Evolutionary conservation across 2,329 filamentous ascomycete species (phyloP).

Genomic region (Stagonosporopsis tanaceti): DNA sequence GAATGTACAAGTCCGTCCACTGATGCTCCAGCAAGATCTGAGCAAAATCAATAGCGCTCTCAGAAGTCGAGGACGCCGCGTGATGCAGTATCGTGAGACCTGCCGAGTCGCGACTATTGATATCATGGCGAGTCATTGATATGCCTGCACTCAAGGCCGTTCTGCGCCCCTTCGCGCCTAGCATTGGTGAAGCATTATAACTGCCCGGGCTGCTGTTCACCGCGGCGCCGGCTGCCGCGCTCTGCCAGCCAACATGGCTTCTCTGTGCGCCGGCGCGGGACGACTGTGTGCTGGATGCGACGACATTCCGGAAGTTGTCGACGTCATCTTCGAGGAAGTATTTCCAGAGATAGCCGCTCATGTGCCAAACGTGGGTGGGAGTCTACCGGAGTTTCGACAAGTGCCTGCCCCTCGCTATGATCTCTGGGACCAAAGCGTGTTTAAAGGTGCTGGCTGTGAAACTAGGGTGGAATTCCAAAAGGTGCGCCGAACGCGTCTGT

Average conservation of each 20-base stretch:
- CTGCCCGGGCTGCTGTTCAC: conserved; percentile 58
- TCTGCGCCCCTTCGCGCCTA: conserved; percentile 48
- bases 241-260: conserved; percentile 47
- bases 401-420: conserved; percentile 82
- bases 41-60: conserved; percentile 77
- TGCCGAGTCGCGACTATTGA: conserved; percentile 84
- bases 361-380: conserved; percentile 61
- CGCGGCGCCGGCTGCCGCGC: conserved; percentile 37
- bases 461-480: conserved; percentile 54
- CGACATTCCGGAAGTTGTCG: conserved; percentile 88
- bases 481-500: conserved; percentile 33
- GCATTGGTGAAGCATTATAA: conserved; percentile 56
- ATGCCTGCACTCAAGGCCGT: conserved; percentile 36
- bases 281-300: conserved; percentile 74
- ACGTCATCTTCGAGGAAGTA: conserved; percentile 97
- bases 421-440: conserved; percentile 84
- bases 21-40: conserved; percentile 82
- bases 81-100: conserved; percentile 87
- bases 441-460: conserved; percentile 76
- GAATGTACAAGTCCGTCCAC: conserved; percentile 81
- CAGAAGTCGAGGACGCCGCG: conserved; percentile 76
- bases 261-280: conserved; percentile 64
- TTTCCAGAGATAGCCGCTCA: conserved; percentile 98
- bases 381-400: conserved; percentile 62
- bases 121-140: conserved; percentile 67